Evolutionary conservation across 208 protist species (phyloP).

Genomic region (Acanthamoeba sp.): DNA sequence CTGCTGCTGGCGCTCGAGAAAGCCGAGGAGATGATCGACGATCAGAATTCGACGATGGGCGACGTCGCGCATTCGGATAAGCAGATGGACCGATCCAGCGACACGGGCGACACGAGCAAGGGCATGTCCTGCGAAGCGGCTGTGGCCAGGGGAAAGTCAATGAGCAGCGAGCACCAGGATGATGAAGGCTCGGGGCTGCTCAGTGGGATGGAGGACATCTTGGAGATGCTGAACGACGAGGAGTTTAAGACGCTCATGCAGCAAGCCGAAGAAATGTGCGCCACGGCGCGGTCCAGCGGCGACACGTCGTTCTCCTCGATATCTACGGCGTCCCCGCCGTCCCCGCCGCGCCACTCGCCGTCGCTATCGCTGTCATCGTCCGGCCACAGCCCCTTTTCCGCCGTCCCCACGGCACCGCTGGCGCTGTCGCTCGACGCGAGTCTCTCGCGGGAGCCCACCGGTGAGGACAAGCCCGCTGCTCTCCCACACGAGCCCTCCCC

Average conservation of each 20-base stretch:
- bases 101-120: not conserved
- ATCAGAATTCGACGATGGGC: not conserved
- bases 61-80: not conserved
- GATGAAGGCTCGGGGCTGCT: not conserved
- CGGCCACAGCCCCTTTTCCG: not conserved
- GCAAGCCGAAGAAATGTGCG: conserved; percentile 19
- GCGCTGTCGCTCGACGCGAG: not conserved
- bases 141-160: not conserved
- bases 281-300: not conserved
- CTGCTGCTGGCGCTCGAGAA: conserved; percentile 8
- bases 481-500: too few species aligned
- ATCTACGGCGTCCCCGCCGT: not conserved
- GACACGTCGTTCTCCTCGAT: conserved; percentile 16
- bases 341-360: not conserved
- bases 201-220: conserved; percentile 2
- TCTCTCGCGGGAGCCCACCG: not conserved
- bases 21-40: not conserved
- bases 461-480: not conserved
- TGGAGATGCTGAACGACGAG: conserved; percentile 39
- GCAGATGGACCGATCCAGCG: not conserved
- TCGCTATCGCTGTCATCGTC: not conserved
- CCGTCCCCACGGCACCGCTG: not conserved
- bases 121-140: not conserved
- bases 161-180: not conserved
- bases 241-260: conserved; percentile 23